Percentiles rank a stretch among this genome's conserved stretches.
These are phyloP conservation scores for Umbelopsis sp. DNA, from an alignment of 371 early-diverging fungal genomes.

Conservation along the genomic window DNA sequence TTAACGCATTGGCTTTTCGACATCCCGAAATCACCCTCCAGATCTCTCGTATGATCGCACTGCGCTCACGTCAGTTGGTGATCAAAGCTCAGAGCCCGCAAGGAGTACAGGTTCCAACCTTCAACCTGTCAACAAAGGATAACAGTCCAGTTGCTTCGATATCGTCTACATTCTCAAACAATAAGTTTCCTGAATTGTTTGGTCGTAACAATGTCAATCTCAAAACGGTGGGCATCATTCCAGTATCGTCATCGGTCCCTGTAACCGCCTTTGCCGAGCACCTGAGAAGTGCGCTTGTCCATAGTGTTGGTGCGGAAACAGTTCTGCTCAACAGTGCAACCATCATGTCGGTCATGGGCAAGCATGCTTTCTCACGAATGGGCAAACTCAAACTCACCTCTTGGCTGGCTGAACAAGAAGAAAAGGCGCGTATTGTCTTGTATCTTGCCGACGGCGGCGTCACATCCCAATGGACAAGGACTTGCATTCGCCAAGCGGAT, in stretches of 20 bases:
- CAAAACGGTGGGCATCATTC: constrained; percentile 92
- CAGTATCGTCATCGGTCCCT: constrained; percentile 84
- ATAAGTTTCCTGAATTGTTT: constrained; percentile 46
- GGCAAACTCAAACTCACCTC: constrained; percentile 89
- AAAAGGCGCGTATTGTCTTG: constrained; percentile 81
- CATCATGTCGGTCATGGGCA: constrained; percentile 82
- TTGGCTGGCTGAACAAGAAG: constrained; percentile 96
- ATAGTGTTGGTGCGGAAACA: constrained; percentile 74
- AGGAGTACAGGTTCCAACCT: constrained; percentile 22
- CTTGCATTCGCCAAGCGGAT: constrained; percentile 96
- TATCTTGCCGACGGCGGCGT: constrained; percentile 94
- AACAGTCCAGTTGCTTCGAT: constrained; percentile 18
- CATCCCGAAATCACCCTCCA: constrained; percentile 93
- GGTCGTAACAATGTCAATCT: constrained; percentile 88
- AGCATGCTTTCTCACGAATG: constrained; percentile 88
- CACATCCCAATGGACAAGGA: constrained; percentile 92
- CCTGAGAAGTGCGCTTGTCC: constrained; percentile 73
- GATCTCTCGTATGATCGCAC: constrained; percentile 89
- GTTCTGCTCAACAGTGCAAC: constrained; percentile 80
- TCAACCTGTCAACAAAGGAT: constrained; percentile 20
- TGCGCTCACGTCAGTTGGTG: constrained; percentile 63
- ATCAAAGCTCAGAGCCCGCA: constrained; percentile 35
- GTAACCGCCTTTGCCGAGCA: constrained; percentile 86
- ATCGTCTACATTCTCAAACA: constrained; percentile 24
- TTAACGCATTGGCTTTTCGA: constrained; percentile 85